A percentile compares a stretch with the other conserved stretches of the same genome.
phyloP scores from a whole-genome alignment of 805 yeast genomes.

The Isabelozyma gotoi region DNA sequence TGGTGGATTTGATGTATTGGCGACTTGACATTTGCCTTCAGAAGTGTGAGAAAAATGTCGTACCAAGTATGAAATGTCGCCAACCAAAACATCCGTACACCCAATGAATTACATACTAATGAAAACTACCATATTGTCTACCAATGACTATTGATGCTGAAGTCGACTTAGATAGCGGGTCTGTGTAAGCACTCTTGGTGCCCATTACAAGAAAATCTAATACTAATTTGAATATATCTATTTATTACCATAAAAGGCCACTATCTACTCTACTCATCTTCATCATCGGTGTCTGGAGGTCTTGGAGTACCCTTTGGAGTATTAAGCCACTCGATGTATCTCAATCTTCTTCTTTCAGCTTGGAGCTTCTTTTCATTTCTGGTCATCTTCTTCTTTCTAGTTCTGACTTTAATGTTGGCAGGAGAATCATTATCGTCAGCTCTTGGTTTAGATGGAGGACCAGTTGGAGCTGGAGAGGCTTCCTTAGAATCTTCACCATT shows the following conservation, averaged over 20 bases:
- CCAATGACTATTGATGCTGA: too few species aligned
- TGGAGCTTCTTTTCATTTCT: conserved; percentile 92
- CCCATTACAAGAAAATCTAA: too few species aligned
- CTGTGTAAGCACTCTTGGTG: too few species aligned
- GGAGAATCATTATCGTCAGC: conserved; percentile 85
- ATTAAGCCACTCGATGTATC: conserved; percentile 92
- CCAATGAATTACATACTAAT: too few species aligned
- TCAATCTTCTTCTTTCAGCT: conserved; percentile 89
- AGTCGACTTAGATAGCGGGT: too few species aligned
- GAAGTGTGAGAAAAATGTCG: neutral
- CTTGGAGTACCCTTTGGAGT: conserved; percentile 98
- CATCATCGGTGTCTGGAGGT: conserved; percentile 92
- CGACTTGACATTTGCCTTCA: neutral
- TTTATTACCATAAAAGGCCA: too few species aligned
- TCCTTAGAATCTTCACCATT: conserved; percentile 47
- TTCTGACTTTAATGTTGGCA: conserved; percentile 89
- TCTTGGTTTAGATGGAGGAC: conserved; percentile 39
- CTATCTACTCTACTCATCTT: conserved; percentile 46
- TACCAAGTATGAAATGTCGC: neutral
- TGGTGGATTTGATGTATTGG: neutral
- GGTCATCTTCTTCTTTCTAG: conserved; percentile 94
- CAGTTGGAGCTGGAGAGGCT: conserved; percentile 39
- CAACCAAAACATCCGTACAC: neutral
- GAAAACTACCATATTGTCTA: too few species aligned
- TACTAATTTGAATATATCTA: too few species aligned